phyloP scores from a whole-genome alignment of 768 basidiomycete genomes.

The Rhodotorula paludigena region DNA sequence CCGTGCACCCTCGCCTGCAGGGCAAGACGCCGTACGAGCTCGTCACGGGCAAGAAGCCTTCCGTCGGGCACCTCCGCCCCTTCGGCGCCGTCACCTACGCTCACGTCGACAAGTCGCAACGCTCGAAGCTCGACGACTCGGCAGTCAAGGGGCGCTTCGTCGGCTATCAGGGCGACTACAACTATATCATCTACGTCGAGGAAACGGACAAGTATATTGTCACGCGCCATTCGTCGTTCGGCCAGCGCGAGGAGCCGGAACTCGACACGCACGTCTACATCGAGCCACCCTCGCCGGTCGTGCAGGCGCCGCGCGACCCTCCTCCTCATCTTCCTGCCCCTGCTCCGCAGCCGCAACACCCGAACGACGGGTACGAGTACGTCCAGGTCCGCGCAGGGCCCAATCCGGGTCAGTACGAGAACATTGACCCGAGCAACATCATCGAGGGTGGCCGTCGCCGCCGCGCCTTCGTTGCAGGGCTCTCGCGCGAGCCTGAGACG shows the following conservation, averaged over 20 bases:
- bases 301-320: too few relatives aligned
- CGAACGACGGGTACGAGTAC: conserved; percentile 1
- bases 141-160: neutral
- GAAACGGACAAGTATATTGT: neutral
- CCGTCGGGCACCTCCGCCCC: neutral
- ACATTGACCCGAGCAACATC: conserved; percentile 10
- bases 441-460: neutral
- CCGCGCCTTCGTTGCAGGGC: neutral
- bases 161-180: neutral
- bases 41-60: neutral
- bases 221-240: neutral
- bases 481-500: neutral
- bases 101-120: neutral
- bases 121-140: neutral
- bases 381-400: neutral
- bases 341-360: neutral
- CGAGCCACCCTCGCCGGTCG: too few relatives aligned
- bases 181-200: neutral
- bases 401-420: conserved; percentile 5
- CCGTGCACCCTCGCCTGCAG: neutral
- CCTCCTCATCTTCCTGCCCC: neutral
- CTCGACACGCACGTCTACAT: neutral
- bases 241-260: neutral
- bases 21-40: neutral
- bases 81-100: neutral